Evolutionary conservation across 1,284 basidiomycete species (phyloP), one percentile per base, ranked within the genome.

Genomic region (Cryptococcus maquisensis): DNA sequence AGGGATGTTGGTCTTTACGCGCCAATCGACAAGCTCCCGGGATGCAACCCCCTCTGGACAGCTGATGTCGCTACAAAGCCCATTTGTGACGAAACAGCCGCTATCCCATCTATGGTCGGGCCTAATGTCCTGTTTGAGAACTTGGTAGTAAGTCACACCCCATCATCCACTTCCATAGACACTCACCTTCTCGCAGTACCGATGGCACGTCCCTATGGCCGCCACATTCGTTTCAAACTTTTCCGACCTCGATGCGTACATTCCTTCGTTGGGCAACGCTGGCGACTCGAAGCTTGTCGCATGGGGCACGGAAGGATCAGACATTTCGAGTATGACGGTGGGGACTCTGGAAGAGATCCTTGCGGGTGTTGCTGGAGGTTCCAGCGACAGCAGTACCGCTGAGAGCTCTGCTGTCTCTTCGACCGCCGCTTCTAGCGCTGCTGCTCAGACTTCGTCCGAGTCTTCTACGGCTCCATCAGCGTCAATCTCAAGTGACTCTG

Each of bases 21-120:
- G 16, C 62, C 69, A 20, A 40, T 70, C 37, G 39, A 52, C 38
- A 49, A 59, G 23, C 62, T 73, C 1, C 69, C 68, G 13, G 71
- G 71, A 16, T 73, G 68, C 58, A 73, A 73, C 57, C 55, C 59
- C 15, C 54, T 65, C 23, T 72, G 70, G 70, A 62, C 57, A 23
- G 47, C 49, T 5, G 50, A 50, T 28, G 47, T 58, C 32, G 44
- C 46, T 24, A 52, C 51, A 10, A 65, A 65, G 42, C 68, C 68
- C 9, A 49, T 44, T 12, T 69, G 67, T 49, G 28, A 39, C 4
- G 42, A 46, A 2, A 38, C 49, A 1, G 26, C 50, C 23, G 15
- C 48, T 5, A 49, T 43, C 3, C 67, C 68, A 1, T 47, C 37
- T 5, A 55, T 56, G 35, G 58, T 66, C 24, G 54, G 51, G n/a